Conservation (phyloP, 345 rosid genomes). For the Anacardium occidentale region DNA sequence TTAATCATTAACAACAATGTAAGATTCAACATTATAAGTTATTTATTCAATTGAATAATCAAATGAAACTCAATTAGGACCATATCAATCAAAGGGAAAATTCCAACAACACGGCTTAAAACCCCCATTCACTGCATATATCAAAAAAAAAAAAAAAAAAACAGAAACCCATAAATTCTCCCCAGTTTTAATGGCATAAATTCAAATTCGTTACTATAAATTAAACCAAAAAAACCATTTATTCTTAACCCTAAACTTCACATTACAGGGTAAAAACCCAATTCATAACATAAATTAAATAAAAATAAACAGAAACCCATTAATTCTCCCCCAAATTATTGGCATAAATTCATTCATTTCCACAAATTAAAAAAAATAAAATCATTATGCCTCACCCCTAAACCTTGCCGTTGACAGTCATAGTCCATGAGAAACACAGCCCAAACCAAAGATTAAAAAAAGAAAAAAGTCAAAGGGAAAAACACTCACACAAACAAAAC, state of each 20-base stretch:
- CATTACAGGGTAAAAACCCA: not conserved
- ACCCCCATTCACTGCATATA: no score
- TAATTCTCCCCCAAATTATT: not conserved
- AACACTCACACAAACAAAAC: not conserved
- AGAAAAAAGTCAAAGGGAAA: constrained; percentile 10
- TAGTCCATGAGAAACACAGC: constrained; percentile 39
- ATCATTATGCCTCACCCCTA: constrained; percentile 36
- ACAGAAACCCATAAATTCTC: no score
- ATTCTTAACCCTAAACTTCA: no score
- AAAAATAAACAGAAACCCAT: not conserved
- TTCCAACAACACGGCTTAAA: not conserved
- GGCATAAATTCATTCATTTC: not conserved
- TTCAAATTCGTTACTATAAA: no score
- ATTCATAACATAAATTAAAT: not conserved
- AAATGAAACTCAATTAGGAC: not conserved
- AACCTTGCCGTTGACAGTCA: constrained; percentile 32
- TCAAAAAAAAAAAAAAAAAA: no score
- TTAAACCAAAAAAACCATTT: no score
- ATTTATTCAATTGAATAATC: not conserved
- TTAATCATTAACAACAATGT: not conserved
- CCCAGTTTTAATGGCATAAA: no score
- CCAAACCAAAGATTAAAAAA: constrained; percentile 16
- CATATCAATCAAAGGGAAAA: not conserved
- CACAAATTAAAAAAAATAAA: not conserved
- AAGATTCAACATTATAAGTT: no score